Conservation (phyloP, 2,329 filamentous ascomycete genomes). For the Monilinia fructigena region DNA sequence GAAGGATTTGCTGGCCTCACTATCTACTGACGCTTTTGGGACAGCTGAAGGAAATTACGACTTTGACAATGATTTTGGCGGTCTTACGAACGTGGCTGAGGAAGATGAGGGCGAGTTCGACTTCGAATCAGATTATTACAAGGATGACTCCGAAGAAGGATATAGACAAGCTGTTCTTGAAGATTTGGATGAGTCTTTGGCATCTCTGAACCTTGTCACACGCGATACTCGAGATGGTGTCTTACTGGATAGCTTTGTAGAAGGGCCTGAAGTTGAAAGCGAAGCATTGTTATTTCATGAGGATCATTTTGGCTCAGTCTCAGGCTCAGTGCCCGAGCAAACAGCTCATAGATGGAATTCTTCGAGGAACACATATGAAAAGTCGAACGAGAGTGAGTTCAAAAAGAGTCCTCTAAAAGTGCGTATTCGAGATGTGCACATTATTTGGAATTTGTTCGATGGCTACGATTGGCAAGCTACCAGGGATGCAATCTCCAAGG, state of each 20-base stretch:
- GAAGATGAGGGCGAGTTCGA: conserved; percentile 44
- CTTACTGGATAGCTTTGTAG: conserved; percentile 46
- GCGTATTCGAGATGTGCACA: conserved; percentile 78
- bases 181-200: conserved; percentile 40
- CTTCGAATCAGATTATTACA: conserved; percentile 50
- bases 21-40: conserved; percentile 81
- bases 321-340: conserved; percentile 58
- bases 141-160: conserved; percentile 40
- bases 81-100: conserved; percentile 47
- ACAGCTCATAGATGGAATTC: conserved; percentile 81
- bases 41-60: conserved; percentile 61
- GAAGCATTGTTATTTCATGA: conserved; percentile 71
- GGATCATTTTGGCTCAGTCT: conserved; percentile 69
- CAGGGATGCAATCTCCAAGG: conserved; percentile 79
- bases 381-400: conserved; percentile 59
- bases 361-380: conserved; percentile 69
- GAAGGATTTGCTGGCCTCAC: conserved; percentile 83
- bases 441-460: conserved; percentile 98
- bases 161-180: conserved; percentile 42
- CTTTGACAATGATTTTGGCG: conserved; percentile 61
- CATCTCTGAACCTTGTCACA: conserved; percentile 36
- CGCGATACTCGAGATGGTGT: conserved; percentile 49
- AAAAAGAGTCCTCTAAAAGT: conserved; percentile 71
- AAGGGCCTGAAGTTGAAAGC: conserved; percentile 49
- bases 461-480: conserved; percentile 95